Base-by-base conservation (phyloP, 2,329 filamentous ascomycete species). In the Dactylonectria estremocensis region DNA sequence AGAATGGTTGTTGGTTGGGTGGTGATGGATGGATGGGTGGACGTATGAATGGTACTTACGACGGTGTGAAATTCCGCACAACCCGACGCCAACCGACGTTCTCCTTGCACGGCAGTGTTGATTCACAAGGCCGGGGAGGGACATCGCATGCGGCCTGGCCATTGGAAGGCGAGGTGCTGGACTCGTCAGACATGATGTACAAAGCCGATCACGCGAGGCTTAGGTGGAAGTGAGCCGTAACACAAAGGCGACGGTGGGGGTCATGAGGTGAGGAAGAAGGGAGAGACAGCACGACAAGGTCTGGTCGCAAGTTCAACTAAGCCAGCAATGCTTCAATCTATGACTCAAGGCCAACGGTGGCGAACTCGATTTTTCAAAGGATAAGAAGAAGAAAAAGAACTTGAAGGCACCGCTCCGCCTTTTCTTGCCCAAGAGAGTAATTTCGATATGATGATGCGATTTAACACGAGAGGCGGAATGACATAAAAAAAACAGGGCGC, bases 41-140 rank as follows among this genome's bases (percentile, higher is more conserved):
- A 50, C 55, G 37, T n/a, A 40, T 31, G 3, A 18, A 37, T 37
- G 40, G 24, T 11, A 79, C 85, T 76, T 77, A 87, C 84, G 86
- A 88, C 35, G 87, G 87, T 33, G 84, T 87, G 71, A 88, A 88
- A 73, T 88, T 86, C 63, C 84, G 82, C 45, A 87, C 80, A 37
- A 87, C 80, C 66, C 81, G 81, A 64, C 83, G 74, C 83, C 83
- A 85, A 4, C 83, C 83, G 20, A 74, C 75, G 24, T 79, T 77
- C 33, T 83, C 76, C 61, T 80, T 79, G 59, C 78, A 79, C 5
- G 74, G 74, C 46, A 66, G 64, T 43, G 50, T 63, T 3, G 62
- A 60, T 31, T 73, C 55, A 52, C 71, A 72, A 54, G 63, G 59
- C 20, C 57, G 69, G 13, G 61, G 61, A 61, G 65, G 63, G 62